A percentile compares a stretch with the other conserved stretches of the same genome.
Conservation (phyloP, 2,329 filamentous ascomycete species). For the Alternaria arborescens region DNA sequence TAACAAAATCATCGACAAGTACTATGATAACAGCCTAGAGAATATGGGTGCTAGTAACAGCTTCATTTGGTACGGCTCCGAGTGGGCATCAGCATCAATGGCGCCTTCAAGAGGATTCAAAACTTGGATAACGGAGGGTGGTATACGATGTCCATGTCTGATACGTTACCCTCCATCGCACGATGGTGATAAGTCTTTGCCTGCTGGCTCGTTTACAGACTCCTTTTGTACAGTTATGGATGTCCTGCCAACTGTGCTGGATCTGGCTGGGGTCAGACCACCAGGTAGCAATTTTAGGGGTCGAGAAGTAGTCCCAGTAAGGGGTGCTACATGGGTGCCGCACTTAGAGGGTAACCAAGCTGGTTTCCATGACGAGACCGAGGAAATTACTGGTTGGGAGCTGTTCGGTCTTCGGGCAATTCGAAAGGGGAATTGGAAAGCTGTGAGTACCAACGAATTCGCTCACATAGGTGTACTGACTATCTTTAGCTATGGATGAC, state of each 20-base stretch:
- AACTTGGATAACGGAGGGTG: constrained; percentile 33
- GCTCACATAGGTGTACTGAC: background rate
- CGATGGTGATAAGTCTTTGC: background rate
- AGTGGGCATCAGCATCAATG: constrained; percentile 41
- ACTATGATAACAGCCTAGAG: constrained; percentile 51
- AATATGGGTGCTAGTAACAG: constrained; percentile 48
- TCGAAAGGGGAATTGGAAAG: background rate
- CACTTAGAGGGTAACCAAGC: no score
- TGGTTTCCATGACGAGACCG: no score
- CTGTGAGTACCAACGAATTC: background rate
- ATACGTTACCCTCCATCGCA: constrained; percentile 1
- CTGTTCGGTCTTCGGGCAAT: background rate
- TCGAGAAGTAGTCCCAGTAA: no score
- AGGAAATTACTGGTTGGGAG: constrained; percentile 18
- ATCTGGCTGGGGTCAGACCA: no score
- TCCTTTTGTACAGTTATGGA: constrained; percentile 50
- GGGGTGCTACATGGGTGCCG: no score
- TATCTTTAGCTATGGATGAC: constrained; percentile 60
- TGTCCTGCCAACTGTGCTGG: no score
- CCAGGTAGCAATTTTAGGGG: no score
- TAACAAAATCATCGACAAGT: constrained; percentile 41
- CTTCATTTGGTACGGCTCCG: constrained; percentile 50
- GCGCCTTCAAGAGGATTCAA: constrained; percentile 34
- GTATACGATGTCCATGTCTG: constrained; percentile 13
- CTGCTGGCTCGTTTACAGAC: background rate